phyloP scores from a whole-genome alignment of 1,284 basidiomycete species.

The Ganoderma sinense region DNA sequence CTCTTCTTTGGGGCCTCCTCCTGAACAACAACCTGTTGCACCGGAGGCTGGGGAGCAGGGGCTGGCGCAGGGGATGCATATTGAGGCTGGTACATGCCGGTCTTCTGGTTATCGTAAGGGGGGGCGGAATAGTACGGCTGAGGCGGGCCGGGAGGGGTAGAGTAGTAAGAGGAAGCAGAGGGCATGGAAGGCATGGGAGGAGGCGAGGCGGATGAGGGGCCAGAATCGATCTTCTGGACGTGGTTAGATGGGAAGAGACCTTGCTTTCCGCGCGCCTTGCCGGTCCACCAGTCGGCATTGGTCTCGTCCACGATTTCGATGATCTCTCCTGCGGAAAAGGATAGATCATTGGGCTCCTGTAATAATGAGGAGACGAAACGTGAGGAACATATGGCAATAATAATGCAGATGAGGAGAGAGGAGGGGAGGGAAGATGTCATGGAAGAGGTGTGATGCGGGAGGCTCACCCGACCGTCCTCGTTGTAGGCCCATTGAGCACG shows the following conservation, averaged over 20 bases:
- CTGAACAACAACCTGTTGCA: constrained; percentile 16
- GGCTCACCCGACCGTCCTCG: constrained; percentile 52
- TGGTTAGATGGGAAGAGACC: constrained; percentile 73
- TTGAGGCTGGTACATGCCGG: constrained; percentile 49
- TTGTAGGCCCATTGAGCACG: constrained; percentile 74
- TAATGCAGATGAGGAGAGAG: constrained; percentile 1
- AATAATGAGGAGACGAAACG: neutral
- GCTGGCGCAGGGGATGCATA: constrained; percentile 42
- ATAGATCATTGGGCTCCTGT: constrained; percentile 67
- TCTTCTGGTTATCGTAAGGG: constrained; percentile 33
- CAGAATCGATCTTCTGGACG: constrained; percentile 56
- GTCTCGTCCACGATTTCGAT: constrained; percentile 67
- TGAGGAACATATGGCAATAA: neutral
- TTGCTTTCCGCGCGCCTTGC: constrained; percentile 59
- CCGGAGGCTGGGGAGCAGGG: constrained; percentile 29
- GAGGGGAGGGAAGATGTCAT: constrained; percentile 5
- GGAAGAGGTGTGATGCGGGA: constrained; percentile 13
- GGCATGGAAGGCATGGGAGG: constrained; percentile 30
- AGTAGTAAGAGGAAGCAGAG: constrained; percentile 18
- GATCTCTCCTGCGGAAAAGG: constrained; percentile 62
- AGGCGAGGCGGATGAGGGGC: constrained; percentile 13
- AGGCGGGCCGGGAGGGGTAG: constrained; percentile 23
- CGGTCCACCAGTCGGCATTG: constrained; percentile 74
- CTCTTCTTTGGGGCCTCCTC: constrained; percentile 60
- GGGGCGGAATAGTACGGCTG: constrained; percentile 20